These are phyloP conservation scores for Eucalyptus cloeziana DNA, from an alignment of 345 rosid species.

Conservation along the genomic window DNA sequence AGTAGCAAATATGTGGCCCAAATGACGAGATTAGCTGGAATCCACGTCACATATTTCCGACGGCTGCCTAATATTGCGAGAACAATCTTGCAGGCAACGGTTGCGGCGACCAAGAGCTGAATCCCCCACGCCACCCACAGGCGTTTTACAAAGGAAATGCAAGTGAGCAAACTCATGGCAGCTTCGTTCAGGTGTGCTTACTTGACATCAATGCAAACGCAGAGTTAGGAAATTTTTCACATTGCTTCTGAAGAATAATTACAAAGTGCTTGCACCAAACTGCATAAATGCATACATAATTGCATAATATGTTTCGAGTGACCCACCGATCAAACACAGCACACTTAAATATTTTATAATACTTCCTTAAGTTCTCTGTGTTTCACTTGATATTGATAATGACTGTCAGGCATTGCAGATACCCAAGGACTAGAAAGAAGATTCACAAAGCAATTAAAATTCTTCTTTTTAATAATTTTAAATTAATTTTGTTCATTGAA, in stretches of 20 bases:
- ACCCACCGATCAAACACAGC: neutral
- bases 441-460: neutral
- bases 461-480: too few species aligned
- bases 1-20: slow-evolving; percentile 5
- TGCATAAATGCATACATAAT: neutral
- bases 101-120: neutral
- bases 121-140: slow-evolving; percentile 7
- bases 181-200: neutral
- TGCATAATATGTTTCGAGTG: neutral
- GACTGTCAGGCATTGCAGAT: neutral
- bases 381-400: neutral
- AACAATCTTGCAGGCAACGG: neutral
- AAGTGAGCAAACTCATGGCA: neutral
- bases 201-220: neutral
- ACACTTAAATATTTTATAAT: too few species aligned
- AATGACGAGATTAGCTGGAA: neutral
- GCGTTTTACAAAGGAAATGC: neutral
- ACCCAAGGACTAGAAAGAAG: neutral
- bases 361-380: neutral
- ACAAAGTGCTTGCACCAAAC: neutral
- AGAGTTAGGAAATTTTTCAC: neutral
- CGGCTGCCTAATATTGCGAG: slow-evolving; percentile 1
- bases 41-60: neutral
- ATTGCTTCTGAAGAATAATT: neutral
- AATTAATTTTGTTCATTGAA: neutral